These are phyloP conservation scores for Fusarium sp. DNA, from an alignment of 2,329 filamentous ascomycete genomes.

Conservation along the genomic window DNA sequence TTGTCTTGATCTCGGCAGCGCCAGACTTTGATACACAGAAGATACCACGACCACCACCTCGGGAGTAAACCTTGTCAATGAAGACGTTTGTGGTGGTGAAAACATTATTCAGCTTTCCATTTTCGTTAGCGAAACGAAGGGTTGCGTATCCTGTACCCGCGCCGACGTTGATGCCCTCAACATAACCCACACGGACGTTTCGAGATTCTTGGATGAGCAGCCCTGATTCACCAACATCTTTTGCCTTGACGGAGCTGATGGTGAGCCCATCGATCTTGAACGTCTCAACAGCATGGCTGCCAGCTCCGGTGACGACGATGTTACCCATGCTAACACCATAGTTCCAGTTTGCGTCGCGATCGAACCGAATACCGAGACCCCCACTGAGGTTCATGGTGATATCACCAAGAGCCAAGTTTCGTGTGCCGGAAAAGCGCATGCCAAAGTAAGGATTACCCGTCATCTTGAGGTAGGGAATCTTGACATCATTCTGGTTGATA, in stretches of 20 bases:
- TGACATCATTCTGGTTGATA: slow-evolving; percentile 60
- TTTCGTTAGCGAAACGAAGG: slow-evolving; percentile 68
- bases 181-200: slow-evolving; percentile 65
- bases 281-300: slow-evolving; percentile 68
- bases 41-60: slow-evolving; percentile 67
- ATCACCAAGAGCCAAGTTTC: slow-evolving; percentile 60
- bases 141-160: slow-evolving; percentile 67
- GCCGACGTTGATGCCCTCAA: slow-evolving; percentile 68
- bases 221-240: slow-evolving; percentile 67
- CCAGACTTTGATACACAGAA: slow-evolving; percentile 70
- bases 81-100: slow-evolving; percentile 65
- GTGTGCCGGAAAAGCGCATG: slow-evolving; percentile 65
- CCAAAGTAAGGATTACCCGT: slow-evolving; percentile 70
- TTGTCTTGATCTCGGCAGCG: slow-evolving; percentile 60
- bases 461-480: slow-evolving; percentile 68
- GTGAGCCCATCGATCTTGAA: slow-evolving; percentile 69
- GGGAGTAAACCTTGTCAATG: slow-evolving; percentile 65
- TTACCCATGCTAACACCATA: slow-evolving; percentile 65
- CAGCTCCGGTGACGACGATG: slow-evolving; percentile 64
- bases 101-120: slow-evolving; percentile 62
- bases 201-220: slow-evolving; percentile 66
- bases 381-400: slow-evolving; percentile 67
- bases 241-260: slow-evolving; percentile 65
- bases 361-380: slow-evolving; percentile 68
- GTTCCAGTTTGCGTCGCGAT: slow-evolving; percentile 65